Evolutionary conservation across 306 rosid species (phyloP), one percentile per base, ranked within the genome.

Genomic region (Sphenostylis stenocarpa): DNA sequence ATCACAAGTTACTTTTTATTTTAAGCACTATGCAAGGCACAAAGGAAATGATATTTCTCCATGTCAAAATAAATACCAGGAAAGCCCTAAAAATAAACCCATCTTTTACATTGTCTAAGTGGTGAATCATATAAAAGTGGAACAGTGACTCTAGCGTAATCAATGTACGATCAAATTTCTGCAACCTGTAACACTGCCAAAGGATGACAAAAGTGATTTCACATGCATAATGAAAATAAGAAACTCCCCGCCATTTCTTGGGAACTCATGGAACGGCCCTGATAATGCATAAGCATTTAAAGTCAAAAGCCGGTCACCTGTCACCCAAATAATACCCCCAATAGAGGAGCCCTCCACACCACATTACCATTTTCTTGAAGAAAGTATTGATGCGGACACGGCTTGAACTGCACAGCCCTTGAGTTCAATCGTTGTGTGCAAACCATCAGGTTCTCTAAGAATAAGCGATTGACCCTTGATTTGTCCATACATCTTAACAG

Each of bases 331-430:
- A 63, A 81, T 39, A 77, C 19, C 81, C 75, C 67, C 75, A 73
- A 63, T 24, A 56, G 16, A 70, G 20, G 80, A 41, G 71, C 56
- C 56, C 55, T 41, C 60, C 63, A 56, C 57, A 81, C 80, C 45
- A 77, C 49, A 56, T 67, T 89, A 95, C 99, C 99, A 95, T 88
- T 92, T 95, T 81, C 85, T 89, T 39, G 99, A 92, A 78, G 97
- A 43, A 48, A 83, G 73, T 64, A 44, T 77, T 72, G 97, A 38
- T 21, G 97, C 87, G 11, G 99, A 95, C 82, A 95, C 99, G 14
- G 99, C 91, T 87, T 89, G 89, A 68, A 90, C 76, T 15, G 73
- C 38, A 85, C 94, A 90, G 26, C 93, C 91, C 81, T 87, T 90
- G 62, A 95, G 87, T 56, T 77, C 85, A 70, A 90, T 70, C 8